A percentile compares a stretch with the other conserved stretches of the same genome.
Conservation (phyloP, 2,329 filamentous ascomycete genomes). For the Colletotrichum sp. region DNA sequence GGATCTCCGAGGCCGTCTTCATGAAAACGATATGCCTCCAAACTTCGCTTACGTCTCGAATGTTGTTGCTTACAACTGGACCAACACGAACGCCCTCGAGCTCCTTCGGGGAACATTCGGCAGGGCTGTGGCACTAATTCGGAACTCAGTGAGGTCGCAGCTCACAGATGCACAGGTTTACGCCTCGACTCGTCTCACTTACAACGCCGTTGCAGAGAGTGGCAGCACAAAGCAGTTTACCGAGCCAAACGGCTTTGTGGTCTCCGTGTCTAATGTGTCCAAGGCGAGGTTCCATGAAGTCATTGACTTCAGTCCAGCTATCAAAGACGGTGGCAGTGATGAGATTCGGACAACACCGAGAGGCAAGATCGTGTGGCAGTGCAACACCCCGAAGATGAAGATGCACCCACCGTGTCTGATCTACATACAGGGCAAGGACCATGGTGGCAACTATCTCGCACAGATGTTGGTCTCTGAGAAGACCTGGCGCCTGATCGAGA, state of each 20-base stretch:
- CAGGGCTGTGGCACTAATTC: background rate
- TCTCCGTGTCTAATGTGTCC: conserved; percentile 2
- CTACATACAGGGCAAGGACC: conserved; percentile 10
- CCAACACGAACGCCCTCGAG: background rate
- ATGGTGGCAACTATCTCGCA: conserved; percentile 5
- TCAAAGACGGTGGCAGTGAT: background rate
- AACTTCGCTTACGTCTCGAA: conserved; percentile 3
- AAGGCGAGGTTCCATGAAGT: conserved; percentile 16
- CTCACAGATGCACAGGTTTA: conserved; percentile 7
- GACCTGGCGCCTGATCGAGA: conserved; percentile 1
- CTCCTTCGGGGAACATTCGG: background rate
- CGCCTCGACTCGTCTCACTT: conserved; percentile 1
- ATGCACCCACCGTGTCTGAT: conserved; percentile 3
- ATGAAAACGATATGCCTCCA: background rate
- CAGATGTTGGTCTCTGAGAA: conserved; percentile 7
- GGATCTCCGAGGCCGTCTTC: conserved; percentile 7
- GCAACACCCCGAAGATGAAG: conserved; percentile 3
- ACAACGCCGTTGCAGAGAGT: conserved; percentile 9
- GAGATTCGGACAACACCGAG: background rate
- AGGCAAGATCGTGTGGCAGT: conserved; percentile 14
- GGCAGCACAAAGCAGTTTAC: conserved; percentile 14
- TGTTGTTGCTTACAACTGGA: conserved; percentile 17
- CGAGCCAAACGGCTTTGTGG: conserved; percentile 3
- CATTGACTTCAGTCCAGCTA: conserved; percentile 12
- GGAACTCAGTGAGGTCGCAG: background rate